phyloP scores from a whole-genome alignment of 441 rosid genomes.

The Mallotus japonicus region DNA sequence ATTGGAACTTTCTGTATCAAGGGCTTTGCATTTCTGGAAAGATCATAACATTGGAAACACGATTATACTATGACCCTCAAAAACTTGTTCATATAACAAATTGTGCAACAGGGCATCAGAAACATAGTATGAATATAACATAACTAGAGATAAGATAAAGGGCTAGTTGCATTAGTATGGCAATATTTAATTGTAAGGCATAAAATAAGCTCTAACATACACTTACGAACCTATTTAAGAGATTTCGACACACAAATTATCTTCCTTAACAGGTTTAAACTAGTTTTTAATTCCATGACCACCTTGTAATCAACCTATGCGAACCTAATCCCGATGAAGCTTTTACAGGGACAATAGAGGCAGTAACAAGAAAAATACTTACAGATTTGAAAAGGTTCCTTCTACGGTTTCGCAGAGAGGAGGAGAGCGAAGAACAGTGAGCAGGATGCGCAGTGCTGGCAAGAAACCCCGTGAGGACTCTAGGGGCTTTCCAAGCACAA shows the following conservation, averaged over 20 bases:
- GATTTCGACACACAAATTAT: not conserved
- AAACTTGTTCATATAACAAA: no score
- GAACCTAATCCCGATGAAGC: not conserved
- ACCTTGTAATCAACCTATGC: no score
- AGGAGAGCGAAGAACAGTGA: constrained; percentile 40
- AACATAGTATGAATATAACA: not conserved
- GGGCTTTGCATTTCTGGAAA: constrained; percentile 52
- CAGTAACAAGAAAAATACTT: constrained; percentile 29
- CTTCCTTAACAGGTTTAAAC: no score
- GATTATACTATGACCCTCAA: not conserved
- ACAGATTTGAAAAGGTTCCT: constrained; percentile 44
- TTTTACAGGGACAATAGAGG: not conserved
- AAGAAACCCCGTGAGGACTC: constrained; percentile 82
- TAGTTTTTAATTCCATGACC: no score
- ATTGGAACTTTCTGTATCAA: constrained; percentile 37
- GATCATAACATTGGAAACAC: constrained; percentile 28
- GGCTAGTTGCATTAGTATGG: not conserved
- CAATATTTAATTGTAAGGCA: not conserved
- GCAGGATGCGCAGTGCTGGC: constrained; percentile 75
- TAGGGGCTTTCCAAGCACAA: constrained; percentile 91
- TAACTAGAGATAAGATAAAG: not conserved
- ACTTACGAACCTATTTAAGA: not conserved
- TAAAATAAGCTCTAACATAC: not conserved
- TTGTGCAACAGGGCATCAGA: not conserved
- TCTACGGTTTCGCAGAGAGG: constrained; percentile 39